Base-by-base conservation (phyloP, 2,329 filamentous ascomycete genomes). In the Aureobasidium subglaciale region DNA sequence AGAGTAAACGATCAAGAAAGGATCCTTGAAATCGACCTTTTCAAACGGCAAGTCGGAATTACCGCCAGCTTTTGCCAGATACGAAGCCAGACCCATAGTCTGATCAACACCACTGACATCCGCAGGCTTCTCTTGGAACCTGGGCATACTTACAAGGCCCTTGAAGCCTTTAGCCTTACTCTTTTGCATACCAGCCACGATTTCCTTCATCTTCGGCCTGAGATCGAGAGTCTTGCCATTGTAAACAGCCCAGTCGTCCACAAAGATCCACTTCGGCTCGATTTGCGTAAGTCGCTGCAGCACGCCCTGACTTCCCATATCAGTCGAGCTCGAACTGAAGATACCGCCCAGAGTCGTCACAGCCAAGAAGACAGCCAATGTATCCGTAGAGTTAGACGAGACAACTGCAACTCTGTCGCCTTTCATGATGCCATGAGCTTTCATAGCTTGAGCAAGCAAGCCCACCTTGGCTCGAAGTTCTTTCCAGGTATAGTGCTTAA, bases 231-330 rank as follows among this genome's bases (percentile, higher is more conserved):
- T 81, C 68, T 87, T 88, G 42, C 87, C 87, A 62, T 92, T 92
- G 63, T 95, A 95, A 2, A 92, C 71, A 0, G 88, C 80, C 34
- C 78, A 83, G 63, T 93, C 89, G 63, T 95, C 90, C 64, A 92
- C 84, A 66, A 95, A 93, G n/a, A 95, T 76, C 66, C 82, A 88
- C 69, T 82, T 85, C 4, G 90, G 89, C 61, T 84, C 78, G 58
- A 93, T 83, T 73, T 93, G 88, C 46, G 84, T 71, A 24, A 88
- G 75, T 30, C 89, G 76, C 69, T 93, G 87, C 62, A 95, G 63
- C 16, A 95, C 80, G 0, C 88, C 89, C 59, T 85, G 84, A 13
- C 85, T 83, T 0, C 89, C 89, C 85, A 93, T 93, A 69, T 95
- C 89, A 0, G 89, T 92, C 7, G 84, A 88, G 53, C 81, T 85